Evolutionary conservation across 108 stramenopile genomes (phyloP), one percentile per base, ranked within the genome.

Genomic region (Pseudonitzschia multistriata): DNA sequence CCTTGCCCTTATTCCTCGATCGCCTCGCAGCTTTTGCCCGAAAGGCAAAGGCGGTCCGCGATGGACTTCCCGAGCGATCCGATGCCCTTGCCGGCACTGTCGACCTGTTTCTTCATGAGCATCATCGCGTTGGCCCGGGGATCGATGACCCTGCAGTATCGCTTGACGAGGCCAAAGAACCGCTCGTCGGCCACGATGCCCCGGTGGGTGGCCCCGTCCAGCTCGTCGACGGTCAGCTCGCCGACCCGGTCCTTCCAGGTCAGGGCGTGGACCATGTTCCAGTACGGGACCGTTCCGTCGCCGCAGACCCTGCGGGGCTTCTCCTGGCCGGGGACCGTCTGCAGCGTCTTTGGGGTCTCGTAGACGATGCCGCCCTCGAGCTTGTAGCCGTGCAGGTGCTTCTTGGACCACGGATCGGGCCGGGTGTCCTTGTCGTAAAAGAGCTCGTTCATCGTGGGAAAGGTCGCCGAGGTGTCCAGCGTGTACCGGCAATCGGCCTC

Each of bases 201-300:
- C 29, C 83, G 68, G 45, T 84, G 83, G 49, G 76, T 78, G 17
- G 74, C 83, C 5, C 55, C 47, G 42, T 76, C 71, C 36, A 84
- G 74, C 59, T 84, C 83, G 30, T 76, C 67, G 0, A 84, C 83
- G 19, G 71, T 76, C 40, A 84, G 77, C 27, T 79, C 68, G 19
- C 29, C 56, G 27, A 59, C 21, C 4, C n/a, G 5, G 37, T 66
- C 65, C 42, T 69, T 68, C 85, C 85, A 85, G 13, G 52, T 65
- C 48, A 73, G 63, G 19, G 68, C 69, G 37, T 77, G 77, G 8
- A 70, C 73, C 39, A 85, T 53, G 59, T 77, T 79, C 76, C 76
- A 82, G 64, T 85, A 85, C 29, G 84, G 81, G 3, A 83, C 85
- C 11, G 80, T 78, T 13, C 82, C 85, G 70, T 85, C 85, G 11